phyloP scores from a whole-genome alignment of 352 stramenopile genomes.

The Phytopythium vexans region DNA sequence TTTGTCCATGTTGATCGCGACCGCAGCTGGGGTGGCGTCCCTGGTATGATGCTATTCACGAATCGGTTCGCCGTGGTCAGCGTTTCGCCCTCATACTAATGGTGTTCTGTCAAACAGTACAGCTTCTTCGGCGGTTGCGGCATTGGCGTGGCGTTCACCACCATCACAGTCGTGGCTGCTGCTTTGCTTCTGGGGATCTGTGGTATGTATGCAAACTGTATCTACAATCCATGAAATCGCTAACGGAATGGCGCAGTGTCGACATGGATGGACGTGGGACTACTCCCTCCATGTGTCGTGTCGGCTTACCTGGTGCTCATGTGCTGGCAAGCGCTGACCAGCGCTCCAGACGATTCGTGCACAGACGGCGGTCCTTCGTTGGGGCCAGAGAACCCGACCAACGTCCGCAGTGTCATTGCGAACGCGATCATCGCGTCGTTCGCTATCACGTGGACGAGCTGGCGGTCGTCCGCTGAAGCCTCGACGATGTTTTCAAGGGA shows the following conservation, averaged over 20 bases:
- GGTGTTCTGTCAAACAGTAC: slow-evolving; percentile 53
- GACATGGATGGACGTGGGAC: slow-evolving; percentile 61
- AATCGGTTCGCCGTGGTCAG: background rate
- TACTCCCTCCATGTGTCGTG: slow-evolving; percentile 75
- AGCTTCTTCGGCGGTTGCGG: slow-evolving; percentile 84
- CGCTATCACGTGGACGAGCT: slow-evolving; percentile 66
- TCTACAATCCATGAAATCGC: too few relatives aligned
- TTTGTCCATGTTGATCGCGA: slow-evolving; percentile 53
- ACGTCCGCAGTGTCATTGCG: slow-evolving; percentile 35
- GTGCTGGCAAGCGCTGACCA: slow-evolving; percentile 73
- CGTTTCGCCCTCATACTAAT: too few relatives aligned
- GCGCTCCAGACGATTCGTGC: slow-evolving; percentile 48
- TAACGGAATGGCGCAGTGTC: slow-evolving; percentile 32
- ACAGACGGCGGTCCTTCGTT: slow-evolving; percentile 11
- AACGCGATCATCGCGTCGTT: slow-evolving; percentile 61
- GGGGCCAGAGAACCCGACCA: slow-evolving; percentile 7
- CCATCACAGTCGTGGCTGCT: slow-evolving; percentile 81
- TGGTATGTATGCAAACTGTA: slow-evolving; percentile 26
- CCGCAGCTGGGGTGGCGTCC: slow-evolving; percentile 34
- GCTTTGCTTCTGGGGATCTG: slow-evolving; percentile 64
- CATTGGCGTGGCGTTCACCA: slow-evolving; percentile 75
- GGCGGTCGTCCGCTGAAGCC: slow-evolving; percentile 59
- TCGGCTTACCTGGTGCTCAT: slow-evolving; percentile 68
- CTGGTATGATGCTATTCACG: slow-evolving; percentile 26
- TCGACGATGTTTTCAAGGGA: slow-evolving; percentile 45